Evolutionary conservation across 768 basidiomycete genomes (phyloP).

Genomic region (Infundibulicybe gibba): DNA sequence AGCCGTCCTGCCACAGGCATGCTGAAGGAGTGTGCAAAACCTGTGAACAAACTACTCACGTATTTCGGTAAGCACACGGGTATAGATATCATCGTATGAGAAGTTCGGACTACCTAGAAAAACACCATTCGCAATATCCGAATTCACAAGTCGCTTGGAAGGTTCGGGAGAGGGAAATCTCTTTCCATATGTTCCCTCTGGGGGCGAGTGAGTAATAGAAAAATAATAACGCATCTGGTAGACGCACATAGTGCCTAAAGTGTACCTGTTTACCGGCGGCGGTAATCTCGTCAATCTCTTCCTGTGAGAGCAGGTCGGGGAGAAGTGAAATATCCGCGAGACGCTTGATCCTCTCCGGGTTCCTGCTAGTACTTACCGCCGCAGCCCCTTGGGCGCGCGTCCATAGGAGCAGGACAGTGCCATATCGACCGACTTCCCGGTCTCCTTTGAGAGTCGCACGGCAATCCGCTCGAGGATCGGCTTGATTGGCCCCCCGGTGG

Average conservation of each 20-base stretch:
- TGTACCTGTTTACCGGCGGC: constrained; percentile 30
- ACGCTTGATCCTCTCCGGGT: constrained; percentile 22
- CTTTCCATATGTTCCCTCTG: constrained; percentile 32
- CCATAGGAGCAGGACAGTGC: constrained; percentile 29
- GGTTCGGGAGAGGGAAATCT: constrained; percentile 27
- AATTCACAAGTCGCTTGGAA: constrained; percentile 16
- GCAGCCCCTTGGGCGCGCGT: constrained; percentile 25
- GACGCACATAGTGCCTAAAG: constrained; percentile 29
- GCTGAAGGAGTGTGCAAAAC: too few relatives aligned
- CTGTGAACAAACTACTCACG: too few relatives aligned
- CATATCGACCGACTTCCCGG: constrained; percentile 17
- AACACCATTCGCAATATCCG: too few relatives aligned
- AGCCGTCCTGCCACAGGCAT: too few relatives aligned
- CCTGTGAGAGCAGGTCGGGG: constrained; percentile 22
- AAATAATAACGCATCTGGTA: background rate
- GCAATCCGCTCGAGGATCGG: constrained; percentile 18
- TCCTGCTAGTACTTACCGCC: constrained; percentile 28
- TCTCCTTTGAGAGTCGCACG: constrained; percentile 15
- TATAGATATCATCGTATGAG: too few relatives aligned
- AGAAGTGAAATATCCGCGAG: constrained; percentile 23
- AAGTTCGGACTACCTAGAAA: too few relatives aligned
- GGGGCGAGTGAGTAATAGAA: background rate
- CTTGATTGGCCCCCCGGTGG: constrained; percentile 8
- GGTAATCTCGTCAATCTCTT: constrained; percentile 30
- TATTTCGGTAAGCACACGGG: too few relatives aligned